Conservation (phyloP, 805 yeast genomes). For the Cyberlindnera misumaiensis region DNA sequence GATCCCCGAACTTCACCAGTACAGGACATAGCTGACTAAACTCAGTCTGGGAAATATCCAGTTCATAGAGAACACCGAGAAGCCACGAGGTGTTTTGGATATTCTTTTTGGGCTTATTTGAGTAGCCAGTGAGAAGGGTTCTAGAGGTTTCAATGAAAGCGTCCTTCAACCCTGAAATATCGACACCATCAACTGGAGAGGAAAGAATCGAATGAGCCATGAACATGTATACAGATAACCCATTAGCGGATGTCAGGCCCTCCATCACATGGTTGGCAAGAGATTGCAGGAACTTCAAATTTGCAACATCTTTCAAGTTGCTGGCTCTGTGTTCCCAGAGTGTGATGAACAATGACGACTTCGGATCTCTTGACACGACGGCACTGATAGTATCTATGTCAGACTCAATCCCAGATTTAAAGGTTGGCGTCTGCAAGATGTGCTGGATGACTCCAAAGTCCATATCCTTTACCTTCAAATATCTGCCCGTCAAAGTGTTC, state of each 20-base stretch:
- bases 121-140: conserved; percentile 2
- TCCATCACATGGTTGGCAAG: conserved; percentile 14
- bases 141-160: conserved; percentile 9
- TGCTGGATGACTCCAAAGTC: conserved; percentile 27
- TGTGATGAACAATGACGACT: conserved; percentile 25
- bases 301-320: conserved; percentile 29
- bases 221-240: conserved; percentile 7
- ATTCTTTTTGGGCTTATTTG: background rate
- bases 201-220: conserved; percentile 14
- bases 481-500: conserved; percentile 17
- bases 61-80: conserved; percentile 22
- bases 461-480: conserved; percentile 1
- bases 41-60: conserved; percentile 10
- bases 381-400: conserved; percentile 24
- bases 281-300: conserved; percentile 19
- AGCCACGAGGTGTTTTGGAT: conserved; percentile 24
- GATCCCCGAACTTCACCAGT: conserved; percentile 9
- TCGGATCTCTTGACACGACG: conserved; percentile 13
- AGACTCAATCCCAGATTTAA: conserved; percentile 44
- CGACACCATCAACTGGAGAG: background rate
- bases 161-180: conserved; percentile 1
- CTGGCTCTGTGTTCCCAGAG: conserved; percentile 36
- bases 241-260: conserved; percentile 5
- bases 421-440: conserved; percentile 45
- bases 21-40: conserved; percentile 6